Conservation (phyloP, 2,329 filamentous ascomycete genomes). For the Stagonosporopsis rhizophila region DNA sequence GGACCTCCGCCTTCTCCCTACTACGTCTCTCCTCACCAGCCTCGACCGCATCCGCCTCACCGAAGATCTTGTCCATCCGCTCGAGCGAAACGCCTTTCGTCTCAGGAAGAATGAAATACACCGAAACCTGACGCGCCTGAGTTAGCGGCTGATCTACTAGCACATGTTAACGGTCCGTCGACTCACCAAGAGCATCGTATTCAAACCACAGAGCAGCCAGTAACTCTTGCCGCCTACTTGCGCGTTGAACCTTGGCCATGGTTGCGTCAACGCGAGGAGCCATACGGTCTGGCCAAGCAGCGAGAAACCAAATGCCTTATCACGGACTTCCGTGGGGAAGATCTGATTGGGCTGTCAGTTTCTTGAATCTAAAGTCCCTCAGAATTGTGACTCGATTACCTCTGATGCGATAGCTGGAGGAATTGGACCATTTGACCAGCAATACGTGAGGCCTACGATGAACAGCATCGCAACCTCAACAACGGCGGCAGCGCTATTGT, state of each 20-base stretch:
- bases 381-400: not conserved
- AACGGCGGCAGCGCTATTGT: conserved; percentile 6
- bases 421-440: conserved; percentile 16
- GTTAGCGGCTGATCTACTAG: not conserved
- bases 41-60: conserved; percentile 13
- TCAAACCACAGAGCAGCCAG: conserved; percentile 14
- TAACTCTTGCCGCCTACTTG: conserved; percentile 12
- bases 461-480: conserved; percentile 14
- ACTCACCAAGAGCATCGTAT: conserved; percentile 9
- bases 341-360: not conserved
- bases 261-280: conserved; percentile 10
- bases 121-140: conserved; percentile 1
- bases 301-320: conserved; percentile 14
- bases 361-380: too few relatives aligned
- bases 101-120: conserved; percentile 35
- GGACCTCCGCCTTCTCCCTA: not conserved
- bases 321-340: conserved; percentile 8
- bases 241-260: conserved; percentile 12
- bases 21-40: not conserved
- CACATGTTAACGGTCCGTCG: not conserved
- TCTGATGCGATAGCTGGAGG: conserved; percentile 14
- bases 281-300: conserved; percentile 11
- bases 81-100: conserved; percentile 36
- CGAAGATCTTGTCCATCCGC: conserved; percentile 38
- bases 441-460: conserved; percentile 14